Evolutionary conservation across 495 filamentous ascomycete genomes (phyloP), one percentile per base, ranked within the genome.

Genomic region (Cercophora samala): DNA sequence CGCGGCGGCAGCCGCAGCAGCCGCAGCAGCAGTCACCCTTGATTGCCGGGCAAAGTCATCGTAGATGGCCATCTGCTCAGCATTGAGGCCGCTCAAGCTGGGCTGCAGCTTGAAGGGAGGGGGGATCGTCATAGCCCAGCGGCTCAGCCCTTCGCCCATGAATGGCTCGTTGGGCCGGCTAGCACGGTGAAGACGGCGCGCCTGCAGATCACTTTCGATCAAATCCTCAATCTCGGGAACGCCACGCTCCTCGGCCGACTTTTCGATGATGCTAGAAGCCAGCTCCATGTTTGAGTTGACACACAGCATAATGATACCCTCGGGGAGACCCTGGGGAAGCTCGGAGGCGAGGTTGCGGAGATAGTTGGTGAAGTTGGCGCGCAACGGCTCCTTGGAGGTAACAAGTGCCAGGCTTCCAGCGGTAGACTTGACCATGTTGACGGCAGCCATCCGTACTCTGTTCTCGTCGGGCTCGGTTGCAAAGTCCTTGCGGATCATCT

Each of bases 241-340:
- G 15, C 94, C 93, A 63, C 93, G 92, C 69, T 95, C 90, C 75
- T 97, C 94, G 11, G 95, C 96, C 42, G 93, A 93, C 72, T 93
- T 91, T 76, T 98, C 95, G 26, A 99, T 93, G 66, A 96, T 89
- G 62, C 85, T 89, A 73, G 95, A 98, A 55, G 95, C 93, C 60
- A 90, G 85, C 69, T 99, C 95, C 29, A 98, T 83, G 76, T 99
- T 99, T 64, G 97, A 95, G 74, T 98, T 98, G 67, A 98, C 93
- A 75, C 96, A 97, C 90, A 98, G 96, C 66, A 97, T 84, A 64
- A 98, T 93, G 24, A 87, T 87, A 21, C 93, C 93, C 74, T 99
- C 96, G 1, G 93, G 91, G 23, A 93, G 81, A 67, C 91, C 90
- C 25, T 88, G 88, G 13, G 81, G 81, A 4, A 88, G 74, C 32